Percentiles rank a stretch among this genome's conserved stretches.
Conservation (phyloP, 2,329 filamentous ascomycete genomes). For the Graphilbum ipis-grandicollis region DNA sequence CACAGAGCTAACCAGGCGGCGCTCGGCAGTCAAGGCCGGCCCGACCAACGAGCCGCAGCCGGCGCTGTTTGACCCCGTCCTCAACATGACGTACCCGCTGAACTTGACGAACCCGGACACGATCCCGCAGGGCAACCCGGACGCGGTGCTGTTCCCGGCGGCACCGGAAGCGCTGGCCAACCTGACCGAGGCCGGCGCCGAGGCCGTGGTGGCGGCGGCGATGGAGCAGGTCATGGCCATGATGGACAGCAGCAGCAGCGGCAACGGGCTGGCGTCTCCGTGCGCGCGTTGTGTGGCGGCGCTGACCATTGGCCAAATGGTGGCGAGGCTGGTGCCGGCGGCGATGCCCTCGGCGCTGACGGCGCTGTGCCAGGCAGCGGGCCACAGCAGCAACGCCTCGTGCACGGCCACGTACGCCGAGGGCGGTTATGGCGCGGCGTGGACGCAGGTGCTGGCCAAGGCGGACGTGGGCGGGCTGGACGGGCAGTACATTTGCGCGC, state of each 20-base stretch:
- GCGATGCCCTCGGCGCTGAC: conserved; percentile 32
- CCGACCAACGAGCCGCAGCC: conserved; percentile 17
- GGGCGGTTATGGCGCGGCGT: conserved; percentile 32
- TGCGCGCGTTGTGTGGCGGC: conserved; percentile 37
- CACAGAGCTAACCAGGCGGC: no score
- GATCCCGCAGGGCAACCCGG: conserved; percentile 27
- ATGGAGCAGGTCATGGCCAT: conserved; percentile 26
- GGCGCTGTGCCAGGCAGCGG: conserved; percentile 28
- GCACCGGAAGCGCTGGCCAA: conserved; percentile 23
- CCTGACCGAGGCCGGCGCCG: conserved; percentile 20
- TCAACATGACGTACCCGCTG: conserved; percentile 34
- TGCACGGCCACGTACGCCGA: conserved; percentile 30
- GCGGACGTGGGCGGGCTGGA: conserved; percentile 36
- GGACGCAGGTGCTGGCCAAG: conserved; percentile 37
- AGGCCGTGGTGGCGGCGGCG: conserved; percentile 23
- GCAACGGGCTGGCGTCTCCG: conserved; percentile 18
- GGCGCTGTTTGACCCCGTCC: conserved; percentile 31
- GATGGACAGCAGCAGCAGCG: no score
- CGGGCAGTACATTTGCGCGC: conserved; percentile 38
- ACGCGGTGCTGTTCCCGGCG: conserved; percentile 31
- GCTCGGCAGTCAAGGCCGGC: conserved; percentile 14
- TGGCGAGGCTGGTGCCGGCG: conserved; percentile 28
- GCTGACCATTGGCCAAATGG: conserved; percentile 29
- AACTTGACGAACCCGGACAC: conserved; percentile 36
- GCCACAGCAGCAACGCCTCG: conserved; percentile 25